Evolutionary conservation across 1,284 basidiomycete genomes (phyloP), one percentile per base, ranked within the genome.

Genomic region (Grifola frondosa): DNA sequence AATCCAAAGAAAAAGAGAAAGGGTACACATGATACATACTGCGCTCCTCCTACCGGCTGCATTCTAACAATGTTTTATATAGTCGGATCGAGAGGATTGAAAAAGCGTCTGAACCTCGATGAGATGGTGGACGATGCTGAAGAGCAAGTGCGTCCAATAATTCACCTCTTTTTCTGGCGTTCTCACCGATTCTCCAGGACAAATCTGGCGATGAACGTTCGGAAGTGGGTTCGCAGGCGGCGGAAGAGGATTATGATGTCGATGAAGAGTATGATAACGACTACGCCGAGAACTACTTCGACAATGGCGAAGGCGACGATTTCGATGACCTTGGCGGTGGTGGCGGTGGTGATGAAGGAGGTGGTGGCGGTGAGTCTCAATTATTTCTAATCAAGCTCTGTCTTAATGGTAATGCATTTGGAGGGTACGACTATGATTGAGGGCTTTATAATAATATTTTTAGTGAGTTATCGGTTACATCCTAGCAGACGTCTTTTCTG

Each of bases 181-280:
- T 28, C 24, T 53, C 22, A 41, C 26, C 42, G 37, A 45, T 35
- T 13, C 29, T 15, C 1, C 48, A 85, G 81, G 81, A 82, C 50
- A 81, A 85, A 53, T 82, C 81, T 1, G 75, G 71, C 22, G 80
- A 81, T 6, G 82, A 83, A 46, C 69, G 69, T 7, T 87, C 84
- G 32, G 80, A 85, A 10, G 71, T 60, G 19, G 82, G 76, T 16
- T 85, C 83, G 4, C 77, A 83, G 54, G 74, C 61, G 30, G 75
- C 61, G 11, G 78, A 78, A 26, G 78, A 79, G 30, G 88, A 89
- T 60, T 90, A 90, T 58, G 88, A 90, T 49, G 85, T 87, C 25
- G 87, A 90, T 29, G 87, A 89, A 58, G 86, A 89, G 60, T 88
- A 87, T 53, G 87, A 90, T 63, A 89, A 90, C 50, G 87, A 91